Conservation (phyloP, 306 rosid species). For the Begonia peltatifolia region DNA sequence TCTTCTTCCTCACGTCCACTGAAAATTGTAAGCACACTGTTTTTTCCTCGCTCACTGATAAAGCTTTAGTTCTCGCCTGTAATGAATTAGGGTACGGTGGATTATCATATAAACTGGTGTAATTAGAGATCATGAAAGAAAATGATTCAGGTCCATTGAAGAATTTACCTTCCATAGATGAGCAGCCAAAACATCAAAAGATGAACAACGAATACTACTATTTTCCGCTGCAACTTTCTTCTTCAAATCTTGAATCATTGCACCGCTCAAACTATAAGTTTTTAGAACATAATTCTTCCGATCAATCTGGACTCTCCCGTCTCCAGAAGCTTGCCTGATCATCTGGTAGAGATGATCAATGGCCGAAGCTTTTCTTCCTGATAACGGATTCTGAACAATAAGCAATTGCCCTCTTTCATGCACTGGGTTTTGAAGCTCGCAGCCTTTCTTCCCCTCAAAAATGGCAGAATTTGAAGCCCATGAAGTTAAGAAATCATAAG, state of each 20-base stretch:
- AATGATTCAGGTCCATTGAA: not conserved
- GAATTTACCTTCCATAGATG: conserved; percentile 66
- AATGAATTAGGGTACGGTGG: not conserved
- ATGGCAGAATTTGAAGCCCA: conserved; percentile 57
- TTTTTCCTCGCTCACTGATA: conserved; percentile 29
- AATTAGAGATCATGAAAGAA: not conserved
- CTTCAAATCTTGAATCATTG: conserved; percentile 34
- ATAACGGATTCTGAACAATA: not conserved
- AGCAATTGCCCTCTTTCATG: conserved; percentile 44
- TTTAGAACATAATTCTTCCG: conserved; percentile 25
- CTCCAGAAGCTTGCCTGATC: conserved; percentile 39
- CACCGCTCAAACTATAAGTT: conserved; percentile 37
- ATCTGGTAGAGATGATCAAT: conserved; percentile 48
- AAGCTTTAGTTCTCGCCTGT: conserved; percentile 51
- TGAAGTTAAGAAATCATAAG: conserved; percentile 44
- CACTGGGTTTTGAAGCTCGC: conserved; percentile 31
- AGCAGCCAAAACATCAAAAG: conserved; percentile 64
- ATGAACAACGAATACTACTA: conserved; percentile 32
- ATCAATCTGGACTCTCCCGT: conserved; percentile 5
- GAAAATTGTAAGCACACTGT: conserved; percentile 59
- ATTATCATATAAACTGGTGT: no score
- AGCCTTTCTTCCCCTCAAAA: conserved; percentile 9
- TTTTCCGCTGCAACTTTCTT: conserved; percentile 16
- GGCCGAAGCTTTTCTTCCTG: conserved; percentile 26
- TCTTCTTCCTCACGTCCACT: conserved; percentile 46